Percentiles rank a stretch among this genome's conserved stretches.
These are phyloP conservation scores for Vanrija pseudolonga DNA, from an alignment of 1,284 basidiomycete genomes.

Conservation along the genomic window DNA sequence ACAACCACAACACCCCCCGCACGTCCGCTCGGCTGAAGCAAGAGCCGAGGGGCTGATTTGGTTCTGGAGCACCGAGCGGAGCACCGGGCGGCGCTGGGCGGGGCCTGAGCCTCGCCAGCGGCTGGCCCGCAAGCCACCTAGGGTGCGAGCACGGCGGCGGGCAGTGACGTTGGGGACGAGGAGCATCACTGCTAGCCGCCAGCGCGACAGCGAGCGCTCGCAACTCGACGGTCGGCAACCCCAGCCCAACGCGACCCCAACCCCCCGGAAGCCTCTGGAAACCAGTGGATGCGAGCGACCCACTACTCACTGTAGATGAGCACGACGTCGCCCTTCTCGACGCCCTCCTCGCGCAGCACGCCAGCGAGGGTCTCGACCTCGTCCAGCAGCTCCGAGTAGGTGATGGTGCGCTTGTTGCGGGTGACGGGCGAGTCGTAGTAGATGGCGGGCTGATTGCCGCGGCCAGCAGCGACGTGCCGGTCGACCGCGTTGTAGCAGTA, in stretches of 20 bases:
- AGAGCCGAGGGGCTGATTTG: too few species aligned
- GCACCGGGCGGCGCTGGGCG: too few species aligned
- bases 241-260: too few species aligned
- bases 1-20: too few species aligned
- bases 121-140: too few species aligned
- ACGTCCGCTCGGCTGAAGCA: too few species aligned
- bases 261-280: too few species aligned
- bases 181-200: not conserved
- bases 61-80: too few species aligned
- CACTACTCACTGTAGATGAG: conserved; percentile 17
- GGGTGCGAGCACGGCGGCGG: too few species aligned
- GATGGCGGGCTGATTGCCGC: conserved; percentile 16
- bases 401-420: conserved; percentile 50
- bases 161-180: not conserved
- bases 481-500: conserved; percentile 20
- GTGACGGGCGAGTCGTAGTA: conserved; percentile 23
- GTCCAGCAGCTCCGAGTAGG: conserved; percentile 76
- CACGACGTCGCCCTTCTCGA: conserved; percentile 91
- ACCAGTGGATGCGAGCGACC: too few species aligned
- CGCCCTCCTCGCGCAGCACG: conserved; percentile 77
- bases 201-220: too few species aligned
- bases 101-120: too few species aligned
- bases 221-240: not conserved
- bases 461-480: conserved; percentile 18
- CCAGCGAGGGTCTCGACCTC: conserved; percentile 84